A percentile compares a stretch with the other conserved stretches of the same genome.
phyloP scores from a whole-genome alignment of 2,329 filamentous ascomycete species.

The Boeremia exigua region DNA sequence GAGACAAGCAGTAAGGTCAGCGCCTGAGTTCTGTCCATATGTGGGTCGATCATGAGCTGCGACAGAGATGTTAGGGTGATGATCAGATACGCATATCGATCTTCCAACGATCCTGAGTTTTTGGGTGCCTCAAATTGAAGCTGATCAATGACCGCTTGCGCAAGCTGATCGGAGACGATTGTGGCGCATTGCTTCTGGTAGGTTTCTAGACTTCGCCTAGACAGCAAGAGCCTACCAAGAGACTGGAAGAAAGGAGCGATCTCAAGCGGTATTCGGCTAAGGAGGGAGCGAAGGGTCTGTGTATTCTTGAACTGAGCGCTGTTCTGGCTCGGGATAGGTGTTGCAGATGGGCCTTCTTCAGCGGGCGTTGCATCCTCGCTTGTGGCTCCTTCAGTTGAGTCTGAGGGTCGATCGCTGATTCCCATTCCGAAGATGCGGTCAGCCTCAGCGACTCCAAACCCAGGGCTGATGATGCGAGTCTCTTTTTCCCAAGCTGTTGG shows the following conservation, averaged over 20 bases:
- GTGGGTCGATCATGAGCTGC: constrained; percentile 77
- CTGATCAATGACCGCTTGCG: constrained; percentile 72
- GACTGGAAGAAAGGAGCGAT: constrained; percentile 87
- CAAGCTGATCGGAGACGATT: constrained; percentile 71
- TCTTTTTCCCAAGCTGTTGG: constrained; percentile 69
- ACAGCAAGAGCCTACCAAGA: constrained; percentile 80
- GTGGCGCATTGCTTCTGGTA: constrained; percentile 67
- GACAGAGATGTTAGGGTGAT: constrained; percentile 79
- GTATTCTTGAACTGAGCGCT: constrained; percentile 72
- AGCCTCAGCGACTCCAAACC: constrained; percentile 49
- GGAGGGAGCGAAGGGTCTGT: constrained; percentile 74
- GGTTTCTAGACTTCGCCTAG: constrained; percentile 73
- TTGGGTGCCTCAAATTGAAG: constrained; percentile 60
- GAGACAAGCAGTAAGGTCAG: constrained; percentile 80
- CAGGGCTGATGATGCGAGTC: constrained; percentile 51
- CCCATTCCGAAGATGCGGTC: constrained; percentile 49
- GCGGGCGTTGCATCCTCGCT: constrained; percentile 21
- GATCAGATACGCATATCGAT: constrained; percentile 78
- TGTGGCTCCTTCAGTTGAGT: constrained; percentile 22
- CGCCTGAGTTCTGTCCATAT: constrained; percentile 48
- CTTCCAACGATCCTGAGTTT: constrained; percentile 61
- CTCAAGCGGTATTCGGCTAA: constrained; percentile 78
- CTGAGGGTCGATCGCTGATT: constrained; percentile 27
- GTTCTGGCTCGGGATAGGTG: constrained; percentile 29
- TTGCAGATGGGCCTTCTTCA: constrained; percentile 12